Evolutionary conservation across 345 rosid species (phyloP).

Genomic region (Citropsis articulata): DNA sequence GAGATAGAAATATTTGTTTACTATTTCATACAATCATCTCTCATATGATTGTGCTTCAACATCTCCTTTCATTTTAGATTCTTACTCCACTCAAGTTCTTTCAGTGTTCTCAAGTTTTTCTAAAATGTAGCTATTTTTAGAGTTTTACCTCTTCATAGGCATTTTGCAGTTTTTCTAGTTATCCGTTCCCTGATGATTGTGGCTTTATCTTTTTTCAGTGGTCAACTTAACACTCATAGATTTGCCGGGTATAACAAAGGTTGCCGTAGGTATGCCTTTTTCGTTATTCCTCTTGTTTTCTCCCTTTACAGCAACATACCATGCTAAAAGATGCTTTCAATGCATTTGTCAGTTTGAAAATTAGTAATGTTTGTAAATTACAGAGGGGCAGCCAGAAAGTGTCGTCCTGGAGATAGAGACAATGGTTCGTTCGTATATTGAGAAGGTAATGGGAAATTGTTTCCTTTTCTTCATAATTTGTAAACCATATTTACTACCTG

Average conservation of each 20-base stretch:
- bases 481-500: not conserved
- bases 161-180: not conserved
- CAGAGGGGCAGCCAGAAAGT: slow-evolving; percentile 69
- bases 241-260: slow-evolving; percentile 71
- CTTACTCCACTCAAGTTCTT: no score
- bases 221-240: slow-evolving; percentile 68
- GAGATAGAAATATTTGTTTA: not conserved
- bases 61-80: not conserved
- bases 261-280: slow-evolving; percentile 52
- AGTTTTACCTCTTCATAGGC: not conserved
- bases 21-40: not conserved
- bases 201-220: slow-evolving; percentile 34
- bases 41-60: not conserved
- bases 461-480: not conserved
- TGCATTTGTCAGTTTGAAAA: not conserved
- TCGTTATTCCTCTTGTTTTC: not conserved
- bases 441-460: slow-evolving; percentile 39
- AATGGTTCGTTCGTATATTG: slow-evolving; percentile 63
- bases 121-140: not conserved
- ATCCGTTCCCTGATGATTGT: not conserved
- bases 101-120: not conserved
- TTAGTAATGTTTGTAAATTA: slow-evolving; percentile 11
- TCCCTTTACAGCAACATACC: not conserved
- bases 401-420: slow-evolving; percentile 55
- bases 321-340: not conserved